phyloP scores from a whole-genome alignment of 1,139 yeast species.

The Hyphopichia khmerensis region DNA sequence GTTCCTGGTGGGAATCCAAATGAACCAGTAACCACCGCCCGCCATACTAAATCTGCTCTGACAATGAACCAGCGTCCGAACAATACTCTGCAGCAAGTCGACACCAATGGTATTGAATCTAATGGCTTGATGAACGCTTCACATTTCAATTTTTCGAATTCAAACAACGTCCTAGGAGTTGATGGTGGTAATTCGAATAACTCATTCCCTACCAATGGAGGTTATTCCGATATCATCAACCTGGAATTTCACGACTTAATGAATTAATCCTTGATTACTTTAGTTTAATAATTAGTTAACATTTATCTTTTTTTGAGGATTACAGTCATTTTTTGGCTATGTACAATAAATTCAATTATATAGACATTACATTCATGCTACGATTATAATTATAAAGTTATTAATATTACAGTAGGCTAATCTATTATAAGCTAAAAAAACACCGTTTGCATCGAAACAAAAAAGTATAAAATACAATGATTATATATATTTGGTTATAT shows the following conservation, averaged over 20 bases:
- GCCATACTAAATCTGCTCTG: constrained; percentile 3
- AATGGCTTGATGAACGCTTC: not conserved
- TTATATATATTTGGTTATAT: too few species aligned
- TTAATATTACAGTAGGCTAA: not conserved
- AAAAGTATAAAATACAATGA: too few species aligned
- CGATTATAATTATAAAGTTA: too few species aligned
- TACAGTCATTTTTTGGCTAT: too few species aligned
- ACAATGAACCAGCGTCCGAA: not conserved
- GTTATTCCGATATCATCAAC: constrained; percentile 39
- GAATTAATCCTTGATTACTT: constrained; percentile 11
- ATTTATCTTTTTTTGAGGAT: too few species aligned
- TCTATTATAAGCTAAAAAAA: not conserved
- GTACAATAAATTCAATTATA: too few species aligned
- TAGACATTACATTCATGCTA: too few species aligned
- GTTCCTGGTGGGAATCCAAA: constrained; percentile 22
- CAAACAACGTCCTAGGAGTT: not conserved
- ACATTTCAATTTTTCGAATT: not conserved
- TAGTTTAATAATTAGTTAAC: not conserved
- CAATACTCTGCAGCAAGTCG: not conserved
- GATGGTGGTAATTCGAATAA: not conserved
- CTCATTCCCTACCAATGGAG: constrained; percentile 15
- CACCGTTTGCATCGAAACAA: not conserved
- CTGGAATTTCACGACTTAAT: constrained; percentile 40
- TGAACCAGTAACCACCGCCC: constrained; percentile 15
- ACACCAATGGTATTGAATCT: not conserved